phyloP scores from a whole-genome alignment of 202 grass and related monocot genomes.

The Saccharum hybrid region DNA sequence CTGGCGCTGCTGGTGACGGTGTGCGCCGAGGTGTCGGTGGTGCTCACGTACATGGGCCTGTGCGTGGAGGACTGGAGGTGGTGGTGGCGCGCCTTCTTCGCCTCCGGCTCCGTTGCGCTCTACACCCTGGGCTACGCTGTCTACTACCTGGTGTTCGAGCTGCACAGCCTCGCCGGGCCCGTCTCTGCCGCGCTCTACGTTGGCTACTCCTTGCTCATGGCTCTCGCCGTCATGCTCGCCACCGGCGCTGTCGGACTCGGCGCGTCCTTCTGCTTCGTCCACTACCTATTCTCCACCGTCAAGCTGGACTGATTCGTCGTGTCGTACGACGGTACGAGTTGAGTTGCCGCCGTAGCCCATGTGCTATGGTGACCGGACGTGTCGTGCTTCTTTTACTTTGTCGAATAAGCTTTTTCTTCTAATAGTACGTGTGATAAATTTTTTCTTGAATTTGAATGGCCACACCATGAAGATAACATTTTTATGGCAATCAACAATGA shows the following conservation, averaged over 20 bases:
- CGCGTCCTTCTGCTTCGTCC: constrained; percentile 56
- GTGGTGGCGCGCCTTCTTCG: constrained; percentile 68
- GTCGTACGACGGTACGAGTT: not conserved
- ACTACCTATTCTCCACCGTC: constrained; percentile 60
- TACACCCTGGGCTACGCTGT: constrained; percentile 49
- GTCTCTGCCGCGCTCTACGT: constrained; percentile 53
- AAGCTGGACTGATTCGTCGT: constrained; percentile 50
- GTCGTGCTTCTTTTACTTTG: not conserved
- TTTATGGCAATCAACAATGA: not conserved
- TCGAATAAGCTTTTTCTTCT: not conserved
- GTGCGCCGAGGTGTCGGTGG: constrained; percentile 56
- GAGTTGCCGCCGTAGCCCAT: not conserved
- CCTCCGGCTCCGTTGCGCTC: constrained; percentile 53
- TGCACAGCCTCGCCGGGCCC: constrained; percentile 56
- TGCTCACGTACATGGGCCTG: constrained; percentile 53
- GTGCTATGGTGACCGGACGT: not conserved
- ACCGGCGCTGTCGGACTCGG: constrained; percentile 57
- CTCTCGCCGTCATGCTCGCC: constrained; percentile 62
- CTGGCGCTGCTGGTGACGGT: constrained; percentile 50
- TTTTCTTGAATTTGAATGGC: not conserved
- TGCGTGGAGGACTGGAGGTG: constrained; percentile 61
- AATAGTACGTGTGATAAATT: not conserved
- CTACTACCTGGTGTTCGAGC: constrained; percentile 65
- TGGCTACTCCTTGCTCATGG: constrained; percentile 63
- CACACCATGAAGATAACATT: not conserved